phyloP scores from a whole-genome alignment of 129 eudicot species.

The Solidago caesia region DNA sequence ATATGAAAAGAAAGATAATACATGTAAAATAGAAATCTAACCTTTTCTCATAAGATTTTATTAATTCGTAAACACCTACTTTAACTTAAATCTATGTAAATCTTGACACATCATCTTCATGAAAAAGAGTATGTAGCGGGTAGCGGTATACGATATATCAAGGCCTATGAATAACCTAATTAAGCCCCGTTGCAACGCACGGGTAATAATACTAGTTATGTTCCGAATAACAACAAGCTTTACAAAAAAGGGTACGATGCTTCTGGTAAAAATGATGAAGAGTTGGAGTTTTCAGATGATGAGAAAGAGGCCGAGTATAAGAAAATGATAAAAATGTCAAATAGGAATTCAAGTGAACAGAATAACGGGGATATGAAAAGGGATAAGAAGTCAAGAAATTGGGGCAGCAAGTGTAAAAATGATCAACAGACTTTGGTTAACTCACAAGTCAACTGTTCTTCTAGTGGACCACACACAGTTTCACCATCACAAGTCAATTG shows the following conservation, averaged over 20 bases:
- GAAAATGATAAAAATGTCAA: constrained; percentile 63
- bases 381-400: constrained; percentile 41
- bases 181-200: too few relatives aligned
- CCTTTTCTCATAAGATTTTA: too few relatives aligned
- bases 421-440: constrained; percentile 35
- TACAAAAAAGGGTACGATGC: constrained; percentile 93
- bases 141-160: too few relatives aligned
- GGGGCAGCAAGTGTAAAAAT: constrained; percentile 29
- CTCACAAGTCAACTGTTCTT: constrained; percentile 9
- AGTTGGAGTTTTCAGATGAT: constrained; percentile 83
- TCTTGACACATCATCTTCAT: too few relatives aligned
- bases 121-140: too few relatives aligned
- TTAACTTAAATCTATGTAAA: too few relatives aligned
- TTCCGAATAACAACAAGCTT: constrained; percentile 56
- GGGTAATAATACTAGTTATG: constrained; percentile 18
- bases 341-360: constrained; percentile 55
- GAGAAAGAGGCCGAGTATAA: constrained; percentile 85
- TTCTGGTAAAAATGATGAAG: constrained; percentile 84
- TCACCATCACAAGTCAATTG: constrained; percentile 17
- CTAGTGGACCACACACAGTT: constrained; percentile 7
- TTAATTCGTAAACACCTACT: too few relatives aligned
- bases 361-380: constrained; percentile 42
- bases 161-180: too few relatives aligned
- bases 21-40: too few relatives aligned
- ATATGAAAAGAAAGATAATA: too few relatives aligned